A percentile compares a stretch with the other conserved stretches of the same genome.
These are phyloP conservation scores for Starmerella tilneyi DNA, from an alignment of 805 yeast species.

Conservation along the genomic window DNA sequence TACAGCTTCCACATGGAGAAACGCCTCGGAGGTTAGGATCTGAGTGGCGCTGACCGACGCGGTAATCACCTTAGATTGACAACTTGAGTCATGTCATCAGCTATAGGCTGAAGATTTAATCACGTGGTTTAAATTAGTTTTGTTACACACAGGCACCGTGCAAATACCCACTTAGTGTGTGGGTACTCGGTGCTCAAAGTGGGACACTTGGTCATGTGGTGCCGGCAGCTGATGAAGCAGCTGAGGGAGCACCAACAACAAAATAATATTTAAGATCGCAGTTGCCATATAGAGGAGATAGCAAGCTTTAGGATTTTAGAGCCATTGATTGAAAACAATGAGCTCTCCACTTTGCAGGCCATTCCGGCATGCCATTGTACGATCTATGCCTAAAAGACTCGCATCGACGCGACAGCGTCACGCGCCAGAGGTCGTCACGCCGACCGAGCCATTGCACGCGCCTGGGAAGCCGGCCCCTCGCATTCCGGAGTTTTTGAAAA, in stretches of 20 bases:
- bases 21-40: too few species aligned
- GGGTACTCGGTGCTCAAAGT: conserved; percentile 3
- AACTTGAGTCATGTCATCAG: too few species aligned
- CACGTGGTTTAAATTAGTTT: too few species aligned
- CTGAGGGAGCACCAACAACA: background rate
- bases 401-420: conserved; percentile 24
- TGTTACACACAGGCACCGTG: too few species aligned
- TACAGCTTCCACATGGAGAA: too few species aligned
- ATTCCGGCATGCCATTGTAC: background rate
- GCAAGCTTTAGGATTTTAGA: conserved; percentile 7
- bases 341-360: background rate
- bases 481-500: conserved; percentile 25
- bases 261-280: background rate
- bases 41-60: too few species aligned
- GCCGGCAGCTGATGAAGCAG: background rate
- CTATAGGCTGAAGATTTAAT: too few species aligned
- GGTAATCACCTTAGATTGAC: too few species aligned
- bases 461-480: background rate
- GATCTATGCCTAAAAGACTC: conserved; percentile 7
- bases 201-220: background rate
- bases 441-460: background rate
- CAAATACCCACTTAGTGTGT: background rate
- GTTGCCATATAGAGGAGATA: background rate
- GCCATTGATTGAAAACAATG: conserved; percentile 1
- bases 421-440: conserved; percentile 21